phyloP scores from a whole-genome alignment of 208 protist genomes.

The Acanthamoeba healyi region DNA sequence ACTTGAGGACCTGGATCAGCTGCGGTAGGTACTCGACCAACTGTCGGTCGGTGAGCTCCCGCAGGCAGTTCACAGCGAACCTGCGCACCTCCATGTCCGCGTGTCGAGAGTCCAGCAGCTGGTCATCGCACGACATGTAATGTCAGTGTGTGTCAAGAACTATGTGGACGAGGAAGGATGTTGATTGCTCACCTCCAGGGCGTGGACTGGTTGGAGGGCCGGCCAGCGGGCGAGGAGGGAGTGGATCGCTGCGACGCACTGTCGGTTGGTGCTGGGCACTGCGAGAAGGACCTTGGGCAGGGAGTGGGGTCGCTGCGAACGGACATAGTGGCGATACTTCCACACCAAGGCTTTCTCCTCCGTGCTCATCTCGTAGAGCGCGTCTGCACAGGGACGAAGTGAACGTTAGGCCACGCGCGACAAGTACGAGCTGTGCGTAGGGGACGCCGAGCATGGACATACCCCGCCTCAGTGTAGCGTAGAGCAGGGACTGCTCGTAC shows the following conservation, averaged over 20 bases:
- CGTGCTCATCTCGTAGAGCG: conserved; percentile 11
- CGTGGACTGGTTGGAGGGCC: background rate
- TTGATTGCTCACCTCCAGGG: background rate
- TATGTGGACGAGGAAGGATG: too few species aligned
- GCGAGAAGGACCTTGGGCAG: conserved; percentile 14
- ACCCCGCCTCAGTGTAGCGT: background rate
- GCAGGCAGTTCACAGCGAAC: conserved; percentile 84
- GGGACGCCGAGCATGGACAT: background rate
- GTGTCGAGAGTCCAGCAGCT: conserved; percentile 89
- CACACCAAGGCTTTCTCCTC: conserved; percentile 3
- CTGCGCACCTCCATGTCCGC: conserved; percentile 86
- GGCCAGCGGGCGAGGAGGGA: background rate
- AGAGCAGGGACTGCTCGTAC: background rate
- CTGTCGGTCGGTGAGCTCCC: conserved; percentile 83
- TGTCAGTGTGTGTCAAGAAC: too few species aligned
- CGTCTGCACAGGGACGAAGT: background rate
- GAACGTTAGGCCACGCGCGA: background rate
- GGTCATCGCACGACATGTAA: background rate
- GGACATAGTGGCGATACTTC: conserved; percentile 9
- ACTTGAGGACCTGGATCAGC: conserved; percentile 91
- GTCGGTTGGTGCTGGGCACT: background rate
- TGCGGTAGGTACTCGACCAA: conserved; percentile 87
- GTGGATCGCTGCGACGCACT: background rate
- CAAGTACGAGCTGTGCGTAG: background rate
- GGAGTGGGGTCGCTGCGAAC: background rate